Evolutionary conservation across 805 yeast genomes (phyloP), one percentile per base, ranked within the genome.

Genomic region (Hermanozyma aechmeae): DNA sequence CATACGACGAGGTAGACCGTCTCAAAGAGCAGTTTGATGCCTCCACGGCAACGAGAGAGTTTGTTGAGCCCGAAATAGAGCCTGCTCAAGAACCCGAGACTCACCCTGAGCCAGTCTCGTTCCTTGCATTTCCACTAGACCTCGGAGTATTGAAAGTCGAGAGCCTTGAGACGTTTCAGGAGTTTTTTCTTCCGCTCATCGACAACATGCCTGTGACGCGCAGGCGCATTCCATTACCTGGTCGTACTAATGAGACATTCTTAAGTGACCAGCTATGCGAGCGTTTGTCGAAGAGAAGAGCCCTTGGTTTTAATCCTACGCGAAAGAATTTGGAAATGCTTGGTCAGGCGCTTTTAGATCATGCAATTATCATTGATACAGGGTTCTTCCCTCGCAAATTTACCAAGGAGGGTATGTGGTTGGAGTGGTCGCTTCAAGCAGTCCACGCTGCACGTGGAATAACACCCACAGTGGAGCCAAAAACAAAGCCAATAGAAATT

Each of bases 371-470:
- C 5, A 34, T 42, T 1, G 53, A 56, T 2, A 50, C 59, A 3
- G 54, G 58, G 3, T 41, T 61, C 24, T 42, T 61, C 25, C 43
- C 51, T 5, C 52, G 42, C 31, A 58, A 57, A 36, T 63, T 63
- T 37, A 58, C 43, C 30, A 56, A 61, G 31, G 65, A 60, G 31
- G 58, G 56, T 3, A 51, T 58, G 60, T 61, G 66, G 66, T 58
- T 59, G 26, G 68, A 63, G 37, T 62, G 68, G 68, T 43, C 62
- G 1, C 61, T 56, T 15, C 32, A 47, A 26, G 58, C 65, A 5
- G 15, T 42, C 3, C 42, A 30, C 14, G 34, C 44, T 3, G 22
- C 19, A n/a, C n/a, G 20, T 10, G 20, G 9, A 7, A 7, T 7
- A 17, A 7, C 9, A 10, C 20, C 20, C n/a, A n/a, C n/a, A n/a